Percentiles rank a stretch among this genome's conserved stretches.
Evolutionary conservation across 306 rosid species (phyloP).

Genomic region (Trichosanthes truncata): DNA sequence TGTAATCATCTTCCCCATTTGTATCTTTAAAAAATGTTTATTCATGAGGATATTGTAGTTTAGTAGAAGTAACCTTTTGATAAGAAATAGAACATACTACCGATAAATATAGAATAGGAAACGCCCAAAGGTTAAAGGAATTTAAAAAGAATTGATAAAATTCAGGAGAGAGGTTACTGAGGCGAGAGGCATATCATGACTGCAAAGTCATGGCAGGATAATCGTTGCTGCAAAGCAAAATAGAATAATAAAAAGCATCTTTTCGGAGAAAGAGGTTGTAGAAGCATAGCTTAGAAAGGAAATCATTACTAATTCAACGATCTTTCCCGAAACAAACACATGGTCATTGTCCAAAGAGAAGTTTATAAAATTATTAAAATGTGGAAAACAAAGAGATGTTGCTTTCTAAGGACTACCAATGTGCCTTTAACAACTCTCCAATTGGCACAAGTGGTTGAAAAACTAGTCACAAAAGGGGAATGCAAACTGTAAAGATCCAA

Average conservation of each 20-base stretch:
- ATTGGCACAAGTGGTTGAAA: no score
- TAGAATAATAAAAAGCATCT: not conserved
- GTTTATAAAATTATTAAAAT: not conserved
- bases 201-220: not conserved
- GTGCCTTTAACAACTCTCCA: not conserved
- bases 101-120: not conserved
- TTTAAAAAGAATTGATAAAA: no score
- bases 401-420: not conserved
- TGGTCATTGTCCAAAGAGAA: not conserved
- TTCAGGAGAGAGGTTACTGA: not conserved
- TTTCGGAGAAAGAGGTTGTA: not conserved
- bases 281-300: not conserved
- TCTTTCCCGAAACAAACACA: not conserved
- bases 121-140: not conserved
- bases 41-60: not conserved
- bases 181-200: not conserved
- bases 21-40: not conserved
- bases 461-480: not conserved
- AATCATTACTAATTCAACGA: not conserved
- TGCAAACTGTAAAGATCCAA: not conserved
- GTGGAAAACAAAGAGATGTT: not conserved
- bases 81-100: not conserved
- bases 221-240: not conserved
- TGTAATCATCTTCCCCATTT: not conserved
- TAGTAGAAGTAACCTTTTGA: not conserved